Base-by-base conservation (phyloP, 2,329 filamentous ascomycete species). In the Parascedosporium putredinis region DNA sequence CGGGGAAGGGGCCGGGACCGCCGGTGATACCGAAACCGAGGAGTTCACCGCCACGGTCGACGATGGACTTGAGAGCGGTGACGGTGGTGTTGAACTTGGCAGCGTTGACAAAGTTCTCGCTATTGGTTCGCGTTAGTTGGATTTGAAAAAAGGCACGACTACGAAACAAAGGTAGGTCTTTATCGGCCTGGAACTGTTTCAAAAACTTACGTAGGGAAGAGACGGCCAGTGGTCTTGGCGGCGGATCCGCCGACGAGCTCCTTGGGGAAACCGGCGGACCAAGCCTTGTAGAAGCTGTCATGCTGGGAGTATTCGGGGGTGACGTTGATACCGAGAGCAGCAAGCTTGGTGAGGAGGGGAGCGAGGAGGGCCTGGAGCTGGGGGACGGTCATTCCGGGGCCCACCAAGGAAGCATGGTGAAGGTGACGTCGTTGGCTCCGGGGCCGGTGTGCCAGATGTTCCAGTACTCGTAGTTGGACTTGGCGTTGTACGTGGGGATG, bases 201-300 rank as follows among this genome's bases (percentile, higher is more conserved):
- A 12, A 40, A 40, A 20, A 23, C 36, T 40, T 20, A 40, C 36
- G 36, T 40, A 10, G 45, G 45, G 31, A 48, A 40, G 16, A 48
- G 31, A 25, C 45, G 45, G 45, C 24, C 36, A 7, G 45, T 27
- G 18, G 45, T 48, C 27, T 36, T 34, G 22, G 31, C 45, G 22
- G 33, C 33, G 22, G 45, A 20, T 14, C 45, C 23, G 14, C 31
- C 45, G 23, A 48, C 45, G 10, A 48, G 33, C 6, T 34, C 27
- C 22, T 34, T 23, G 3, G 45, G 45, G 22, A 51, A 47, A 43
- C 47, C 49, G 34, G 58, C 57, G 46, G 61, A 60, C 36, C 57
- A 58, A 34, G 57, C 53, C 50, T 60, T 62, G 53, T 75, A 74
- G 20, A 84, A 83, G 56, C 79, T 72, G 2, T 64, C 63, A 49